phyloP scores from a whole-genome alignment of 1,284 basidiomycete genomes.

The Rhodotorula sp. region DNA sequence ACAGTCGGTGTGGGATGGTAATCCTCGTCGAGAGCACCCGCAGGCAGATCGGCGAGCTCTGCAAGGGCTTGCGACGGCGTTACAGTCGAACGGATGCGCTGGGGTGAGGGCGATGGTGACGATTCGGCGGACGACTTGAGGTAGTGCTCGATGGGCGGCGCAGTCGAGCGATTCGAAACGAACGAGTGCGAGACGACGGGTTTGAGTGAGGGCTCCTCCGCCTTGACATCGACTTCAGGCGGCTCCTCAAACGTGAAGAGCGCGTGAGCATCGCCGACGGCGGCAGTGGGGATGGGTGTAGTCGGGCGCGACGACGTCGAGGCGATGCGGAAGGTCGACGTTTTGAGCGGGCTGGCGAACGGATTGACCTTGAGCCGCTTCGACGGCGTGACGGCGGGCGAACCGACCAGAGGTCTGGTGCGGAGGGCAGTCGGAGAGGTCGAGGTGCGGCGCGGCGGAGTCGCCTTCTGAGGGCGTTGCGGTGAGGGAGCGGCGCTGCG shows the following conservation, averaged over 20 bases:
- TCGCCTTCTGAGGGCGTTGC: background rate
- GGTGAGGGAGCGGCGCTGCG: background rate
- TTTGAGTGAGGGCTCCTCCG: background rate
- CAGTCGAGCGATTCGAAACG: constrained; percentile 1
- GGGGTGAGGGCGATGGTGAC: background rate
- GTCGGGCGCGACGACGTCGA: background rate
- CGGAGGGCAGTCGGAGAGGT: background rate
- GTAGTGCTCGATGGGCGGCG: constrained; percentile 15
- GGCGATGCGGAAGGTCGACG: constrained; percentile 17
- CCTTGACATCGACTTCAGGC: background rate
- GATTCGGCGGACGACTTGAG: background rate
- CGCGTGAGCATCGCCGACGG: background rate
- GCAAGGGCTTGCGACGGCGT: constrained; percentile 17
- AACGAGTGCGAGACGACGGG: background rate
- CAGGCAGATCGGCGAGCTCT: constrained; percentile 25
- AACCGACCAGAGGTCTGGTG: background rate
- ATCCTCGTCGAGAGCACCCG: constrained; percentile 24
- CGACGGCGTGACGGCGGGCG: background rate
- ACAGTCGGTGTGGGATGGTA: constrained; percentile 38
- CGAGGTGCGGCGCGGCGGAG: background rate
- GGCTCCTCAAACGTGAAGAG: constrained; percentile 12
- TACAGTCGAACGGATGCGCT: background rate
- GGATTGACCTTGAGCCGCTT: constrained; percentile 12
- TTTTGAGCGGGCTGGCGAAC: constrained; percentile 33
- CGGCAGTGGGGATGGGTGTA: background rate